phyloP scores from a whole-genome alignment of 2,329 filamentous ascomycete genomes.

The Aspergillus aculeatinus region DNA sequence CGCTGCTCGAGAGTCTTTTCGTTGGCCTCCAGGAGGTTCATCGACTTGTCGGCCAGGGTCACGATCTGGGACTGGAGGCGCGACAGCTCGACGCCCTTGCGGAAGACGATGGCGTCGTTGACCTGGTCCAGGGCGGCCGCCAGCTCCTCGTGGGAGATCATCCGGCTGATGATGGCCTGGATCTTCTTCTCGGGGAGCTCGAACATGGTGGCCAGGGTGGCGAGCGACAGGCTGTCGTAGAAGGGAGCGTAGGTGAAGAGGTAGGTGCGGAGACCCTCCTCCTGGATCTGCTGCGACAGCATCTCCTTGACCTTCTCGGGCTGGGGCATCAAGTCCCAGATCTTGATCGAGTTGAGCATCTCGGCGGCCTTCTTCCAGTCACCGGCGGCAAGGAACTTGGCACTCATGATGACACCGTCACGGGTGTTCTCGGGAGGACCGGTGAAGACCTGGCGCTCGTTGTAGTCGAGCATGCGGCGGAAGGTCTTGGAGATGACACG shows the following conservation, averaged over 20 bases:
- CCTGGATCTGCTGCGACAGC: slow-evolving; percentile 97
- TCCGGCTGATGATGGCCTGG: slow-evolving; percentile 92
- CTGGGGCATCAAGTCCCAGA: slow-evolving; percentile 97
- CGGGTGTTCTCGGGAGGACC: slow-evolving; percentile 98
- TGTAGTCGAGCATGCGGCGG: slow-evolving; percentile 98
- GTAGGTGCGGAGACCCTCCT: slow-evolving; percentile 96
- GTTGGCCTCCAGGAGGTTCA: slow-evolving; percentile 92
- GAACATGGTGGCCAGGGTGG: slow-evolving; percentile 89
- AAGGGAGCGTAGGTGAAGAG: slow-evolving; percentile 99
- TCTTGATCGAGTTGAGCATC: slow-evolving; percentile 98
- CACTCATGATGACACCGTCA: slow-evolving; percentile 98
- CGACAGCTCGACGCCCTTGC: slow-evolving; percentile 97
- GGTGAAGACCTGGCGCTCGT: slow-evolving; percentile 98
- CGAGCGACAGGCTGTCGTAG: slow-evolving; percentile 91
- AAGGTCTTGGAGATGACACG: slow-evolving; percentile 99
- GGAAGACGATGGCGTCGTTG: slow-evolving; percentile 96
- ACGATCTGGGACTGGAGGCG: slow-evolving; percentile 93
- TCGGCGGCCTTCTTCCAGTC: slow-evolving; percentile 97
- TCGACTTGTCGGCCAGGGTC: slow-evolving; percentile 93
- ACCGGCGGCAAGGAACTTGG: slow-evolving; percentile 91
- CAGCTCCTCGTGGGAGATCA: slow-evolving; percentile 99
- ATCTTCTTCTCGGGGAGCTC: slow-evolving; percentile 90
- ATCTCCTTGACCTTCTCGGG: slow-evolving; percentile 92
- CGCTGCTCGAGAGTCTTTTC: slow-evolving; percentile 96
- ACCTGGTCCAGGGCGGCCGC: slow-evolving; percentile 96